These are phyloP conservation scores for Brassica carinata DNA, from an alignment of 345 rosid species.

Conservation along the genomic window DNA sequence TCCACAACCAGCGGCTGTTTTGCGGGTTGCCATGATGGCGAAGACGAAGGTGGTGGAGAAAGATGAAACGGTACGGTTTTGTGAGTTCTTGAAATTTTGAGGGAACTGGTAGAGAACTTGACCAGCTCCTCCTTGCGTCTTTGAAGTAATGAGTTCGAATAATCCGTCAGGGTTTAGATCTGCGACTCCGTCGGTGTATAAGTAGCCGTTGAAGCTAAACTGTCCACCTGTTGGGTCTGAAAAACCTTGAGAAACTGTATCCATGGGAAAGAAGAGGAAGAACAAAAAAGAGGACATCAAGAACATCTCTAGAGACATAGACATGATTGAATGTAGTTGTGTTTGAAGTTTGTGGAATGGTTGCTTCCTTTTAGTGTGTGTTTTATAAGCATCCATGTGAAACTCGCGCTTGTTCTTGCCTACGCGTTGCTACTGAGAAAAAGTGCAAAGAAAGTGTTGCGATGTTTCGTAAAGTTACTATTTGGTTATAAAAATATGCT, in stretches of 20 bases:
- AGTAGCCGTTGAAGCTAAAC: slow-evolving; percentile 28
- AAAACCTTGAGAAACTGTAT: neutral
- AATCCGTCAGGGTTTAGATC: slow-evolving; percentile 31
- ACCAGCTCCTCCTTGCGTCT: slow-evolving; percentile 36
- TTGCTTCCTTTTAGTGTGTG: neutral
- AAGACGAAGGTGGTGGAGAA: slow-evolving; percentile 34
- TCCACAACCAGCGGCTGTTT: slow-evolving; percentile 33
- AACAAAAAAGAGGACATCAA: neutral
- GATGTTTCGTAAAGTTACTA: slow-evolving; percentile 10
- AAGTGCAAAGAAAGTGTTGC: slow-evolving; percentile 18
- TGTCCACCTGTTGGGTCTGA: slow-evolving; percentile 32
- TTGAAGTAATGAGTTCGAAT: slow-evolving; percentile 31
- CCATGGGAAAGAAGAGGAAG: neutral
- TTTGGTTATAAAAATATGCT: slow-evolving; percentile 12
- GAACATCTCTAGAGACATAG: neutral
- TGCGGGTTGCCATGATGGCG: slow-evolving; percentile 11
- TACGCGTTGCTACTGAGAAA: slow-evolving; percentile 24
- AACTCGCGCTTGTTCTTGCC: slow-evolving; percentile 12
- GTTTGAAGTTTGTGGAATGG: neutral
- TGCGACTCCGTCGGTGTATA: slow-evolving; percentile 28
- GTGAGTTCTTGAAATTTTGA: slow-evolving; percentile 35
- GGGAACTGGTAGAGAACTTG: slow-evolving; percentile 34
- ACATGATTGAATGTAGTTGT: neutral
- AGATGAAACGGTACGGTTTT: neutral
- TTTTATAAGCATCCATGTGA: slow-evolving; percentile 6